Base-by-base conservation (phyloP, 805 yeast genomes). In the Yamadazyma sp. region DNA sequence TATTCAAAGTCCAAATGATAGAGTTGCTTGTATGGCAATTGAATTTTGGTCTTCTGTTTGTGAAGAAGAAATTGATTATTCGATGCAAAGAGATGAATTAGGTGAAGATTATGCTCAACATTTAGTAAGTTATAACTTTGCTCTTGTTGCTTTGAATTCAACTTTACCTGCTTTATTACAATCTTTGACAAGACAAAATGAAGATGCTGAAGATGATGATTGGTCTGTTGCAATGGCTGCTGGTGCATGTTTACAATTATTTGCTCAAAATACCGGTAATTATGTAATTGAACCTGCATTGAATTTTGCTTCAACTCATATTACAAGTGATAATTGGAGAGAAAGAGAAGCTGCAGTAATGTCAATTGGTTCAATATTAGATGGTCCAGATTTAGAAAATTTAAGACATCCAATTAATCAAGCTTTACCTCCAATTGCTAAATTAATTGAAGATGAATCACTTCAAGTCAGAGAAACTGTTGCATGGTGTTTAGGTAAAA, bases 21-120 rank as follows among this genome's bases (percentile, higher is more conserved):
- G 77, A 50, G 98, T 93, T 20, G 83, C 96, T 1, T 87, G 97
- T 56, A 89, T 91, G 97, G 97, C 98, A 20, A 93, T 93, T 39
- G 98, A 93, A 65, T 91, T 93, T 59, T 93, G 98, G 98, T 80
- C 91, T 40, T 87, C 98, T n/a, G 93, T 93, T n/a, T 89, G 98
- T 68, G 98, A 93, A 66, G 96, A 84, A 55, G 98, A 93, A 62
- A 72, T 85, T 44, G 96, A 86, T 44, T 79, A 86, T 40, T 77
- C 83, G 12, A 60, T 76, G 40, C 86, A 80, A 54, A 69, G 76
- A 45, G 80, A 79, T 31, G 88, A 82, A 47, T 35, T 40, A n/a
- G 46, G 45, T 30, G 38, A 29, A n/a, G 50, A 41, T 12, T 49
- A 47, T 26, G 53, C 52, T 26, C 51, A 56, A 26, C 76, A 71